Evolutionary conservation across 2,329 filamentous ascomycete genomes (phyloP), one percentile per base, ranked within the genome.

Genomic region (Ophiostoma triangulosporum): DNA sequence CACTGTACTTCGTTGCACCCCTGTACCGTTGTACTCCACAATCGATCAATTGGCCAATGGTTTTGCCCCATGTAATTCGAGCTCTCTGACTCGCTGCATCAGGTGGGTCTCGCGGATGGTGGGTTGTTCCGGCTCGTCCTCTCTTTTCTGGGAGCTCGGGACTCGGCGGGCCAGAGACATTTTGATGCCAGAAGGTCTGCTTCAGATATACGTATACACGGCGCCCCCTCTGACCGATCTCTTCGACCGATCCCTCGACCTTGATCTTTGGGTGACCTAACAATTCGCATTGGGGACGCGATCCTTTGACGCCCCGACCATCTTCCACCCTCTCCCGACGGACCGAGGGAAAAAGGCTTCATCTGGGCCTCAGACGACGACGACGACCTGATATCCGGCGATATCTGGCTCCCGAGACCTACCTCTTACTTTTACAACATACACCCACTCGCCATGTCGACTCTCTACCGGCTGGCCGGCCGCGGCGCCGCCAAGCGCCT

Each of bases 391-490:
- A 40, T 40, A 40, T 40, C 36, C n/a, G 35, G 36, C 36, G 36
- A 31, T 29, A n/a, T 20, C 27, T 26, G 3, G 26, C n/a, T 22
- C n/a, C 27, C 27, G 17, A 52, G 45, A 12, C 26, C 27, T 29
- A 12, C 27, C 17, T 33, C 24, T n/a, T 11, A 0, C 15, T 45
- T 22, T 20, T 26, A n/a, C 40, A 15, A 24, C 4, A 11, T 4
- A 32, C 14, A 26, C 26, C 17, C 8, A 29, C 22, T 17, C 31
- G 38, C 3, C 66, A 73, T 89, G 85, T 77, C 84, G 69, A 76
- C 81, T 63, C 73, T 89, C 66, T 80, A 80, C 71, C 81, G 86
- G 70, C 76, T 89, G 66, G 83, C 83, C 69, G 77, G 81, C 75
- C 78, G 76, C 70, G 76, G 79, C 68, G 82, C 82, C 69, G 50